A percentile compares a stretch with the other conserved stretches of the same genome.
Evolutionary conservation across 768 basidiomycete genomes (phyloP).

Genomic region (Baorangia bicolor): DNA sequence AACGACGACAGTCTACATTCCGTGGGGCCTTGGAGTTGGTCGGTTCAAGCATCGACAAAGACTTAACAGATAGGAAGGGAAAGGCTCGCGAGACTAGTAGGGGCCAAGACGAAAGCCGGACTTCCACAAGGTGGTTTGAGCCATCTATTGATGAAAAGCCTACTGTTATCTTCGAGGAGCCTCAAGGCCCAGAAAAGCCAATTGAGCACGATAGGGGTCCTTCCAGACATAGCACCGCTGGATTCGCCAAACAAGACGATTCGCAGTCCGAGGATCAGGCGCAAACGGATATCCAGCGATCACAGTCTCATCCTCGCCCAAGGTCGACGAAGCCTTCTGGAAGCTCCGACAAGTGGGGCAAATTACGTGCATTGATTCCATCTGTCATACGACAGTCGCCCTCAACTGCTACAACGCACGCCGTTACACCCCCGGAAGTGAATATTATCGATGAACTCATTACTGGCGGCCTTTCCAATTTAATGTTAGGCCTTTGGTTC

Average conservation of each 20-base stretch:
- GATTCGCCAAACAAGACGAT: neutral
- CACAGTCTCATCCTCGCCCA: slow-evolving; percentile 31
- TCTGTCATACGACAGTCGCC: slow-evolving; percentile 42
- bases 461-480: slow-evolving; percentile 70
- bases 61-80: slow-evolving; percentile 49
- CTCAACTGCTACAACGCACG: slow-evolving; percentile 39
- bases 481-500: slow-evolving; percentile 81
- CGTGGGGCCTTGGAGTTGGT: slow-evolving; percentile 59
- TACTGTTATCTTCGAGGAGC: slow-evolving; percentile 30
- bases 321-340: slow-evolving; percentile 20
- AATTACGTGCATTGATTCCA: slow-evolving; percentile 65
- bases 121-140: slow-evolving; percentile 55
- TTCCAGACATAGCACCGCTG: slow-evolving; percentile 9
- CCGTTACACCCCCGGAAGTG: slow-evolving; percentile 52
- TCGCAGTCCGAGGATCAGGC: slow-evolving; percentile 4
- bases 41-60: slow-evolving; percentile 33
- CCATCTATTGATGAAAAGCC: slow-evolving; percentile 49
- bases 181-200: slow-evolving; percentile 17
- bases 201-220: slow-evolving; percentile 27
- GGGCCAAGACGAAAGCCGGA: slow-evolving; percentile 51
- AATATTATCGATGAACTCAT: slow-evolving; percentile 84
- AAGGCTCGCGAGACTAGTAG: slow-evolving; percentile 51
- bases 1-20: slow-evolving; percentile 44
- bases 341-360: slow-evolving; percentile 53
- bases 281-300: slow-evolving; percentile 11